Evolutionary conservation across 2,329 filamentous ascomycete genomes (phyloP), one percentile per base, ranked within the genome.

Genomic region (Neopestalotiopsis sp.): DNA sequence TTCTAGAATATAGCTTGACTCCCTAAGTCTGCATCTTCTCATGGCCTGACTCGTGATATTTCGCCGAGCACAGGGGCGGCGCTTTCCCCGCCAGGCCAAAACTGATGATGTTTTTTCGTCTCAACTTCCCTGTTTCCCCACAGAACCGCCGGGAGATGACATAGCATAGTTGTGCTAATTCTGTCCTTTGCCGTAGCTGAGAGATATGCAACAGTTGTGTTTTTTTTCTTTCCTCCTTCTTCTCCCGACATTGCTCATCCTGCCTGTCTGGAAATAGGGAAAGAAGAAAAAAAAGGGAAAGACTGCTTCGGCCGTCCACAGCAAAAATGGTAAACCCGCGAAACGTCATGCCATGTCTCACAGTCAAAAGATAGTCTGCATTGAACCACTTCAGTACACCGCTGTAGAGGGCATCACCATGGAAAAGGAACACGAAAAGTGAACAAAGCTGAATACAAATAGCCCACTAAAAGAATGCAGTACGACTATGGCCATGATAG

Each of bases 141-240:
- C 61, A 64, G 42, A 64, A 64, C 61, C 34, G 61, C 61, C 61
- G 61, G 61, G 38, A 64, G 61, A 64, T 64, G 61, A 64, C 61
- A 64, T 45, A 64, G 61, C 38, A 45, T 49, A 64, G 12, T 13
- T 12, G 13, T 49, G 45, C 45, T 53, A 53, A 53, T 38, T 38
- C 34, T 38, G 34, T 38, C 34, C 34, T 38, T 28, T 38, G 5
- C n/a, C 20, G 17, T 62, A 17, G n/a, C n/a, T 14, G 9, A 24
- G 59, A 32, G 20, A 53, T 53, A 24, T 7, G 20, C 7, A 28
- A 53, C 45, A 53, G 17, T 17, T 53, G 42, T 20, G 45, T 53
- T 3, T n/a, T 53, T 20, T 20, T 53, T 53, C 17, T 20, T 20
- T n/a, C 45, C 24, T 28, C 24, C 24, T 28, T 28, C 24, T 28